These are phyloP conservation scores for Alternaria sp. DNA, from an alignment of 2,329 filamentous ascomycete genomes.

Conservation along the genomic window DNA sequence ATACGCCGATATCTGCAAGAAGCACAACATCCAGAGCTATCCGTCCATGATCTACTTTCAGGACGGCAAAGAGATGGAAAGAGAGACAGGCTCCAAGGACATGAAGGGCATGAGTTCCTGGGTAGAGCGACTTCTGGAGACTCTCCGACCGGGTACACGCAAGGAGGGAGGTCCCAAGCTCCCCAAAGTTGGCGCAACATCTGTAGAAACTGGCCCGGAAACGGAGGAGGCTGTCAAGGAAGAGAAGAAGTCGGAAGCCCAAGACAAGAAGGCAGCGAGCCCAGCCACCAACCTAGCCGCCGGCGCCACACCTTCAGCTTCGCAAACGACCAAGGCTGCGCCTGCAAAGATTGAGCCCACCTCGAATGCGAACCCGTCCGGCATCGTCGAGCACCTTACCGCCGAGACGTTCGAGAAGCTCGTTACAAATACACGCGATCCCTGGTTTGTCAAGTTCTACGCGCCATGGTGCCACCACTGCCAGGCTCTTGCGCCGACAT, in stretches of 20 bases:
- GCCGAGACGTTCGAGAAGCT: slow-evolving; percentile 84
- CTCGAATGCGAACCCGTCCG: slow-evolving; percentile 70
- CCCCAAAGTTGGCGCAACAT: slow-evolving; percentile 71
- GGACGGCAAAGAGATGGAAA: slow-evolving; percentile 72
- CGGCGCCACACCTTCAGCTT: slow-evolving; percentile 21
- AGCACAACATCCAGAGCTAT: slow-evolving; percentile 71
- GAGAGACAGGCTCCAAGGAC: slow-evolving; percentile 69
- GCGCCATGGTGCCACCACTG: slow-evolving; percentile 98
- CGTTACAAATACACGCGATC: slow-evolving; percentile 85
- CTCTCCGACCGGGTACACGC: slow-evolving; percentile 79
- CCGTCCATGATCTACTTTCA: slow-evolving; percentile 83
- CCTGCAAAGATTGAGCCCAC: slow-evolving; percentile 29
- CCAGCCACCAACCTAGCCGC: neutral
- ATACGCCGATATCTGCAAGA: slow-evolving; percentile 76
- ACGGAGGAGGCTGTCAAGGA: slow-evolving; percentile 46
- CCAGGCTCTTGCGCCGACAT: slow-evolving; percentile 87
- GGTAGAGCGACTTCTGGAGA: slow-evolving; percentile 78
- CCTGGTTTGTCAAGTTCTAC: slow-evolving; percentile 99
- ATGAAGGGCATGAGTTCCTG: slow-evolving; percentile 71
- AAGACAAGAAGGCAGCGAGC: slow-evolving; percentile 7
- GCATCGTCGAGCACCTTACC: slow-evolving; percentile 75
- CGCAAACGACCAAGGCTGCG: slow-evolving; percentile 36
- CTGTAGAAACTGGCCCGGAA: slow-evolving; percentile 52
- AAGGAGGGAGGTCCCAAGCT: slow-evolving; percentile 70
- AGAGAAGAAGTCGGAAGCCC: slow-evolving; percentile 33